A percentile compares a stretch with the other conserved stretches of the same genome.
These are phyloP conservation scores for Kwoniella sp. DNA, from an alignment of 768 basidiomycete species.

Conservation along the genomic window DNA sequence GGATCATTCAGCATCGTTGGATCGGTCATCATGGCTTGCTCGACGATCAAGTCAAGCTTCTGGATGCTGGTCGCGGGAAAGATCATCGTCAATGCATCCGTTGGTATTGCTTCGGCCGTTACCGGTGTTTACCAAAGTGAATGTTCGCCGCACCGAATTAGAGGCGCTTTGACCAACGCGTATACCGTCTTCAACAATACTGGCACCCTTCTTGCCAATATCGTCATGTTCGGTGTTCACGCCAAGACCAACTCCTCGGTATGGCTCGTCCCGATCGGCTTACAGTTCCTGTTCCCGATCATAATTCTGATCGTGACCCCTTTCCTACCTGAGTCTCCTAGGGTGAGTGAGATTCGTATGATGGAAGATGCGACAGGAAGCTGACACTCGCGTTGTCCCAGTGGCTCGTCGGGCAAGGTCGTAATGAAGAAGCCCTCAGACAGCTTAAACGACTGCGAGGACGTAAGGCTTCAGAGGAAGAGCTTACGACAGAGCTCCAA, in stretches of 20 bases:
- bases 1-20: conserved; percentile 7
- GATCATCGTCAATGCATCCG: conserved; percentile 20
- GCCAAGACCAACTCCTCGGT: conserved; percentile 1
- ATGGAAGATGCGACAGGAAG: not conserved
- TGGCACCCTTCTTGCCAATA: conserved; percentile 2
- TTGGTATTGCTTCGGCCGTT: conserved; percentile 26
- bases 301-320: conserved; percentile 10
- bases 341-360: not conserved
- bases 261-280: conserved; percentile 26
- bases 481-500: not conserved
- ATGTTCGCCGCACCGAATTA: conserved; percentile 22
- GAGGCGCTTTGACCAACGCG: conserved; percentile 21
- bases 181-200: conserved; percentile 16
- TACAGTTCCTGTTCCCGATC: conserved; percentile 24
- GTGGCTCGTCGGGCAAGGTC: conserved; percentile 8
- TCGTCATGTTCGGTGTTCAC: conserved; percentile 7
- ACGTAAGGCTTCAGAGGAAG: not conserved
- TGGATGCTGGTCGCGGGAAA: conserved; percentile 28
- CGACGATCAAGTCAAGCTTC: conserved; percentile 11
- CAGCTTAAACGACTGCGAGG: conserved; percentile 9
- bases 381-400: not conserved
- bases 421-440: conserved; percentile 2
- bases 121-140: conserved; percentile 22
- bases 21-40: conserved; percentile 20
- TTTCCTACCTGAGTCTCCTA: conserved; percentile 20